Base-by-base conservation (phyloP, 2,329 filamentous ascomycete species). In the Cladosporium colombiae region DNA sequence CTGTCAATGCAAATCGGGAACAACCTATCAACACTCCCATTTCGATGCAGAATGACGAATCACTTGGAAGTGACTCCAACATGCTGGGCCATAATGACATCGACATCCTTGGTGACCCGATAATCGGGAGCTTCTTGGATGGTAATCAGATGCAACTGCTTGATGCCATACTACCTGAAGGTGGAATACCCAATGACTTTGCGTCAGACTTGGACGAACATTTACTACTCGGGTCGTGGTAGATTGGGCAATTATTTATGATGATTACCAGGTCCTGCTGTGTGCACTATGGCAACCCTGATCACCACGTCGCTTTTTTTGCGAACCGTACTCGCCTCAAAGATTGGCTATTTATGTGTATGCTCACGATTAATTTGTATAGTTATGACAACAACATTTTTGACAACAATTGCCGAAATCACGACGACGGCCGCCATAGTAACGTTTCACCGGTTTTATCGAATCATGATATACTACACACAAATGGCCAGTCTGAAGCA, bases 111-210 rank as follows among this genome's bases (percentile, higher is more conserved):
- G 67, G 65, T 23, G 70, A 71, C 57, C 67, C 67, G 18, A 68
- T 71, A 52, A 70, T 71, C 25, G 66, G 69, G 25, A 70, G 62
- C 53, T 70, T 71, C 37, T 55, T 71, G 35, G 68, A 68, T 27
- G 70, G 68, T 35, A 70, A 69, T 21, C 61, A 63, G 25, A 63
- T 63, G 61, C 61, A 63, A 33, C 29, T 53, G 35, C 50, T 63
- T 23, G 61, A 63, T 25, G 40, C 61, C 2, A 55, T 63, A 4
- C 55, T 63, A 23, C 61, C 61, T 16, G 61, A 63, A n/a, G 61
- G 61, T 25, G 61, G 61, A 1, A 56, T 56, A 23, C 50, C 61
- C 2, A 63, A 29, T 13, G 61, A 63, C n/a, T 63, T 63, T 56
- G 61, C 50, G 13, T 55, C 61, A 11, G 61, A 63, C 46, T 13